phyloP scores from a whole-genome alignment of 192 early-diverging fungal genomes.

The Podila verticillata region DNA sequence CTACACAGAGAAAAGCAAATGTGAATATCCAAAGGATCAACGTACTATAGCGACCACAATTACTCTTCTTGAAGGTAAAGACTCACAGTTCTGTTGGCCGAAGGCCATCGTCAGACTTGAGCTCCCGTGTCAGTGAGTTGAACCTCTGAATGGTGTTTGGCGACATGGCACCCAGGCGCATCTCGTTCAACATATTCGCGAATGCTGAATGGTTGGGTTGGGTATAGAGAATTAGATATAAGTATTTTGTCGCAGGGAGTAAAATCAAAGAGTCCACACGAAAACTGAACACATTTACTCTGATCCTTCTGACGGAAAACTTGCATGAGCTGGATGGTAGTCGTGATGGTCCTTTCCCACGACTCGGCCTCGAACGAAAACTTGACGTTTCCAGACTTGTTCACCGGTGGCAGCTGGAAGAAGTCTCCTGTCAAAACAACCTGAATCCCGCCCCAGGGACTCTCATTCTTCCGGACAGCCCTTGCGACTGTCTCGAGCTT shows the following conservation, averaged over 20 bases:
- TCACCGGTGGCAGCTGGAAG: slow-evolving; percentile 83
- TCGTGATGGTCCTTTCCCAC: slow-evolving; percentile 63
- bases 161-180: slow-evolving; percentile 77
- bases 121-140: slow-evolving; percentile 55
- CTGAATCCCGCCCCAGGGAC: slow-evolving; percentile 84
- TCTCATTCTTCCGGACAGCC: slow-evolving; percentile 31
- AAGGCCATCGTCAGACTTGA: slow-evolving; percentile 62
- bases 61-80: background rate
- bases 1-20: slow-evolving; percentile 12
- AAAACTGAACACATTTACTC: slow-evolving; percentile 26
- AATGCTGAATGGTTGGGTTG: slow-evolving; percentile 61
- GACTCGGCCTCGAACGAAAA: slow-evolving; percentile 73
- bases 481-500: slow-evolving; percentile 76
- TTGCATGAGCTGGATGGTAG: slow-evolving; percentile 74
- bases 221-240: background rate
- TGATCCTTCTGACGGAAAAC: slow-evolving; percentile 89
- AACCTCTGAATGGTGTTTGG: slow-evolving; percentile 60
- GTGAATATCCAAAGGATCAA: background rate
- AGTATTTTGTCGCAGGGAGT: background rate
- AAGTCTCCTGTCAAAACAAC: slow-evolving; percentile 79
- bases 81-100: slow-evolving; percentile 75
- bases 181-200: slow-evolving; percentile 85
- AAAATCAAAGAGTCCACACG: background rate
- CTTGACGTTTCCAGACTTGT: slow-evolving; percentile 52
- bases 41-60: background rate